Base-by-base conservation (phyloP, 2,329 filamentous ascomycete species). In the Escovopsis sp. region DNA sequence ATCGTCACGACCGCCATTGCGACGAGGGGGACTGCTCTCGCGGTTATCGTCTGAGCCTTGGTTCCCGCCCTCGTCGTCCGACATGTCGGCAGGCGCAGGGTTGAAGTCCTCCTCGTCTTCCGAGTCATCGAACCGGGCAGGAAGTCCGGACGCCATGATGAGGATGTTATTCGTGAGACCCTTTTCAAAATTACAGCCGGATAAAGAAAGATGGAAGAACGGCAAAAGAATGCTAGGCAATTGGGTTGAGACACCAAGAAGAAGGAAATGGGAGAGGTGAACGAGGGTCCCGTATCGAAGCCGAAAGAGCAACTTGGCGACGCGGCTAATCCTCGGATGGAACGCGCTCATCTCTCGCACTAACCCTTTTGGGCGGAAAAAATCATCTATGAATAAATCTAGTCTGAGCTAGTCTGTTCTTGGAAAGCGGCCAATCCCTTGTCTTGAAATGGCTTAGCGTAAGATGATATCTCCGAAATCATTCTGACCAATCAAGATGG, bases 101-200 rank as follows among this genome's bases (percentile, higher is more conserved):
- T 94, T 94, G 72, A 95, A 94, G 59, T 89, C 82, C 47, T 84
- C 80, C 53, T 93, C 87, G 40, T 91, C 85, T 43, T 85, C 82
- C 46, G 75, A 80, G 47, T 80, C 75, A 53, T 76, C 69, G 55
- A 67, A 72, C 47, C 67, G 66, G 47, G 65, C 61, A 51, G 55
- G 60, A 43, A 69, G 64, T 54, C 63, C 66, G 35, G 64, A 62
- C 47, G 68, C 63, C 69, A 75, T 73, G 18, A 35, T 38, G 33
- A 34, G 26, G 33, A 8, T 30, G 4, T 3, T 3, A 11, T 30
- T 30, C 28, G 8, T 11, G 7, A 9, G 28, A 30, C 28, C 7
- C 23, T 45, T 38, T 38, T 41, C 33, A 23, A 34, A n/a, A 26
- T n/a, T 41, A 38, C 44, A 38, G 39, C 12, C 26, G 41, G 28